Evolutionary conservation across 352 stramenopile species (phyloP), one percentile per base, ranked within the genome.

Genomic region (Globisporangium acanthophoron): DNA sequence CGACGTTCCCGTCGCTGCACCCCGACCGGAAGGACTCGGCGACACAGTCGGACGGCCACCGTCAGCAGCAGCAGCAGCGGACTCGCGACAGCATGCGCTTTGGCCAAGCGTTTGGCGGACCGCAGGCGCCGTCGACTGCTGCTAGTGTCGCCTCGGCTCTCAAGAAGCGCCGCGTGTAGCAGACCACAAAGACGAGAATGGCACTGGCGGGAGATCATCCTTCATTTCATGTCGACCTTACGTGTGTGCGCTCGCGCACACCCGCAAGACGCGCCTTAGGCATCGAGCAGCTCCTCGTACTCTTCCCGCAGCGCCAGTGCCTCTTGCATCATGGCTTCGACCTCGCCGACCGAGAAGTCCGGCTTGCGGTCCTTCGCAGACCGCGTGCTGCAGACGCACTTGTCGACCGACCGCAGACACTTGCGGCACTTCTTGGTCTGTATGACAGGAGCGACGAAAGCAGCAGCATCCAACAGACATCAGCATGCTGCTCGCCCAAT

Each of bases 321-420:
- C 47, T 94, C 78, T 33, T 86, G 64, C 52, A 94, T 69, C 84
- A 91, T 90, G 41, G 72, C 62, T 58, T 73, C 65, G 13, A 94
- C 56, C 44, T 91, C 71, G 4, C 58, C 67, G 13, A 74, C 67
- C 0, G 84, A 88, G 50, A 85, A 77, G 2, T 85, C 69, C 21
- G 48, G 43, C 12, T 74, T 52, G 5, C 64, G 43, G 33, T 67
- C 66, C 4, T 51, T 51, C 21, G 66, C 57, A n/a, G 62, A 1
- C 41, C 61, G 15, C 64, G 61, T 50, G n/a, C 70, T 61, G 44
- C 80, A 90, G 31, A 88, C 56, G 48, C 85, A 94, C 53, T 87
- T 90, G 66, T 58, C 71, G 16, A 66, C 74, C 1, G 58, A 46
- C 1, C 81, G 82, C 57, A 81, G 79, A 46, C 85, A 94, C 52